Evolutionary conservation across 2,329 filamentous ascomycete species (phyloP).

Genomic region (Pseudopithomyces maydicus): DNA sequence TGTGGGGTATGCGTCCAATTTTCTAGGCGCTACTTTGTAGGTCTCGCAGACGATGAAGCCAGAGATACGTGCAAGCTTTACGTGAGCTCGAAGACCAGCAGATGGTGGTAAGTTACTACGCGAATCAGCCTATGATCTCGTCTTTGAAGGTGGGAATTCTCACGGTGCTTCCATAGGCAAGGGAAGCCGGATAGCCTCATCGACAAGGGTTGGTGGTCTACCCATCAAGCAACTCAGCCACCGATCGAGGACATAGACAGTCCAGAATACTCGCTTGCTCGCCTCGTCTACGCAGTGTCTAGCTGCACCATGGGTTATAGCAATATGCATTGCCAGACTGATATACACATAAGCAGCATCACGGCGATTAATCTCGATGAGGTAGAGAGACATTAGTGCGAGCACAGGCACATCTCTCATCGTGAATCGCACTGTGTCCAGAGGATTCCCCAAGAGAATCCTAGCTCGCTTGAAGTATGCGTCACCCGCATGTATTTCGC

Average conservation of each 20-base stretch:
- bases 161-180: slow-evolving; percentile 27
- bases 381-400: slow-evolving; percentile 32
- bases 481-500: slow-evolving; percentile 25
- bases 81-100: slow-evolving; percentile 28
- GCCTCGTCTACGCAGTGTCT: slow-evolving; percentile 23
- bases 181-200: slow-evolving; percentile 30
- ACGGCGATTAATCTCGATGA: slow-evolving; percentile 35
- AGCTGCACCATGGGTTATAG: slow-evolving; percentile 31
- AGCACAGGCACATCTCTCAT: slow-evolving; percentile 30
- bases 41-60: slow-evolving; percentile 33
- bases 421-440: slow-evolving; percentile 31
- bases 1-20: slow-evolving; percentile 10
- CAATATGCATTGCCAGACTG: slow-evolving; percentile 31
- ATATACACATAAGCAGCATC: slow-evolving; percentile 34
- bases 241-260: slow-evolving; percentile 31
- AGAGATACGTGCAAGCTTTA: slow-evolving; percentile 29
- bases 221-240: slow-evolving; percentile 36
- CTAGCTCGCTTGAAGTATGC: slow-evolving; percentile 32
- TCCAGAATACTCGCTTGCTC: slow-evolving; percentile 29
- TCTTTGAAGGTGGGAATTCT: slow-evolving; percentile 4
- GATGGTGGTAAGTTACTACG: slow-evolving; percentile 25
- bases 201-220: slow-evolving; percentile 28
- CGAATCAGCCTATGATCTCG: slow-evolving; percentile 2
- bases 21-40: slow-evolving; percentile 26
- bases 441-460: slow-evolving; percentile 29